These are phyloP conservation scores for Solanum tarijense DNA, from an alignment of 257 asterid species.

Conservation along the genomic window DNA sequence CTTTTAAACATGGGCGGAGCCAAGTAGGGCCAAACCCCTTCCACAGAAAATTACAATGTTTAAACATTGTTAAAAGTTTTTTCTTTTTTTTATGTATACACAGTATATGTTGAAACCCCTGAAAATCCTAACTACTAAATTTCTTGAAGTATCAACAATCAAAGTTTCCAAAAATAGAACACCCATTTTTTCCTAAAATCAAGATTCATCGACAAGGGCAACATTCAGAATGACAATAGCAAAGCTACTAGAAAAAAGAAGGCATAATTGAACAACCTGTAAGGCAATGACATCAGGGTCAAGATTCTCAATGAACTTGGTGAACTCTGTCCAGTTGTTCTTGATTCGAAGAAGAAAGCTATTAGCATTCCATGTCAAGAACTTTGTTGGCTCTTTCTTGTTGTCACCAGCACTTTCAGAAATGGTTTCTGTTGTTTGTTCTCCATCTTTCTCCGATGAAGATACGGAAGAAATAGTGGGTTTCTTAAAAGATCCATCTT, in stretches of 20 bases:
- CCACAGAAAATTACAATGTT: not conserved
- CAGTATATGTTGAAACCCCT: not conserved
- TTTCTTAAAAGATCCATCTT: slow-evolving; percentile 68
- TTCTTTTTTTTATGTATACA: not conserved
- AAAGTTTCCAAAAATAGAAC: not conserved
- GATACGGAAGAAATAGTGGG: slow-evolving; percentile 29
- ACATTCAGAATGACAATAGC: not conserved
- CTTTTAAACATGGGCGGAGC: not conserved
- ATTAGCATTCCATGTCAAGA: slow-evolving; percentile 93
- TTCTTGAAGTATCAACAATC: not conserved
- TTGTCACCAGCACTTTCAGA: slow-evolving; percentile 18
- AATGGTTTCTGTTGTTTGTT: slow-evolving; percentile 14
- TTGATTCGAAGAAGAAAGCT: slow-evolving; percentile 72
- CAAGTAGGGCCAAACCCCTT: not conserved
- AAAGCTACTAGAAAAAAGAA: not conserved
- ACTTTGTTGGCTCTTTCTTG: slow-evolving; percentile 54
- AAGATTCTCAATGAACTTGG: slow-evolving; percentile 46
- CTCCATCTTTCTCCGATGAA: slow-evolving; percentile 15
- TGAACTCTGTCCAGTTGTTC: slow-evolving; percentile 68
- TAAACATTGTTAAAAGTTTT: not conserved
- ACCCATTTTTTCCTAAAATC: not conserved
- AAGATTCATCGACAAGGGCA: not conserved
- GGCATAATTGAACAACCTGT: slow-evolving; percentile 37
- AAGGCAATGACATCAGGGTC: slow-evolving; percentile 91
- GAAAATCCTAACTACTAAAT: not conserved